Evolutionary conservation across 2,329 filamentous ascomycete species (phyloP), one percentile per base, ranked within the genome.

Genomic region (Rosellinia necatrix): DNA sequence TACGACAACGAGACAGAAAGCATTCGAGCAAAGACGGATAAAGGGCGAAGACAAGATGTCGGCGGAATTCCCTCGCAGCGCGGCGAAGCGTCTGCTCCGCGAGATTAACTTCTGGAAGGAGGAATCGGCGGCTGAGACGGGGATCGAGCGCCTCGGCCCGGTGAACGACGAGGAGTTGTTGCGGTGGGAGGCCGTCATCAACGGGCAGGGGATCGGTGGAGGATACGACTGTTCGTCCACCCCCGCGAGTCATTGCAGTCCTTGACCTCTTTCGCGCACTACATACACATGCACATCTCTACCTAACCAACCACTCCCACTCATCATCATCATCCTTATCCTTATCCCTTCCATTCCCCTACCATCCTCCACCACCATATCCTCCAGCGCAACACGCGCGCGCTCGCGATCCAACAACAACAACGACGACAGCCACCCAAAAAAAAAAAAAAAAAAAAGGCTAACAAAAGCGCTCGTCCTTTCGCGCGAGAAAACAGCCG

Each of bases 111-210:
- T 72, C 30, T 84, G 78, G 80, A 74, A 75, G 61, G 71, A 70
- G 58, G 82, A 85, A 66, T 70, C 75, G 59, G 69, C 71, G 41
- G 70, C 75, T 35, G 81, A 83, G 65, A 70, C 70, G 61, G 82
- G 82, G 40, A 82, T 87, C 62, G 82, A 86, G 73, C 76, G 83
- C 10, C 79, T 87, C 4, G 82, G 81, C 0, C 81, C 83, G 19
- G 74, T 77, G 32, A 70, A 68, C 60, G 82, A 83, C 58, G 77
- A 77, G n/a, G 77, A 84, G 66, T 70, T 87, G 51, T 72, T 86
- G 59, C 70, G 70, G 44, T 86, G 84, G 81, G 78, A 84, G 70
- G 78, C 82, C 24, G 81, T 87, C 49, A 77, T 87, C 51, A 84
- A 83, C 63, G 84, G 83, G n/a, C 71, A 74, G 53, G 82, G 78